phyloP scores from a whole-genome alignment of 2,329 filamentous ascomycete species.

The Ophiocordyceps camponoti-leonardi region DNA sequence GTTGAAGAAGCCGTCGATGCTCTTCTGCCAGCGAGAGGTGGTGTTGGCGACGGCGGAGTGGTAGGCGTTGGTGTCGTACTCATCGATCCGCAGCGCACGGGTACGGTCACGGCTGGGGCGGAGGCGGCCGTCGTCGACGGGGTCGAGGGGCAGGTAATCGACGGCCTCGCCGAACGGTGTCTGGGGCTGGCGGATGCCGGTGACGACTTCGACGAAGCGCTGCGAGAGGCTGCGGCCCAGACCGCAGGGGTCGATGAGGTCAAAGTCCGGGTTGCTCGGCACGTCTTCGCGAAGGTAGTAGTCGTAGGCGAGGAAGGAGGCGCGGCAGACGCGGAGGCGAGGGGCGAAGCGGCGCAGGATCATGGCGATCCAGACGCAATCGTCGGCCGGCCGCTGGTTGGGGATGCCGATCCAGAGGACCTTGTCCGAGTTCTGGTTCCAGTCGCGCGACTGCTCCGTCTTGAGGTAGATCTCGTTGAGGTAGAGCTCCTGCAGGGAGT shows the following conservation, averaged over 20 bases:
- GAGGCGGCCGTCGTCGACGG: slow-evolving; percentile 9
- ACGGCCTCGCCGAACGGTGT: slow-evolving; percentile 14
- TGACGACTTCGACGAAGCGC: slow-evolving; percentile 28
- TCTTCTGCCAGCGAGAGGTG: slow-evolving; percentile 23
- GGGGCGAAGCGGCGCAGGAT: slow-evolving; percentile 17
- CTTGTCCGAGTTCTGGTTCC: slow-evolving; percentile 15
- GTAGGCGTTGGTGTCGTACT: slow-evolving; percentile 19
- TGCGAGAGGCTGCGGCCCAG: slow-evolving; percentile 22
- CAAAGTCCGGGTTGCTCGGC: slow-evolving; percentile 14
- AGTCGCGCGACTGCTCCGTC: slow-evolving; percentile 16
- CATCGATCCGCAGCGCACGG: slow-evolving; percentile 10
- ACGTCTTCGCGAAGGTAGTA: slow-evolving; percentile 18
- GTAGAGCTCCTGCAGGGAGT: slow-evolving; percentile 25
- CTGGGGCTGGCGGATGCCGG: slow-evolving; percentile 20
- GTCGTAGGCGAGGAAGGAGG: slow-evolving; percentile 25
- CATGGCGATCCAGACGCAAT: slow-evolving; percentile 25
- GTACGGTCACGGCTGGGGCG: slow-evolving; percentile 9
- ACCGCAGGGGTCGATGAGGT: slow-evolving; percentile 23
- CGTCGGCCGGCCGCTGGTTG: slow-evolving; percentile 18
- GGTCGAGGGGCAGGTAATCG: slow-evolving; percentile 15
- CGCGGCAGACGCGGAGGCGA: slow-evolving; percentile 23
- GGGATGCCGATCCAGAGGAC: slow-evolving; percentile 28
- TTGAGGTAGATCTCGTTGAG: slow-evolving; percentile 28
- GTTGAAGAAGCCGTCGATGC: slow-evolving; percentile 25
- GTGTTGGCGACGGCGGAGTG: slow-evolving; percentile 19